phyloP scores from a whole-genome alignment of 495 filamentous ascomycete genomes.

The Lichenothelia convexa region DNA sequence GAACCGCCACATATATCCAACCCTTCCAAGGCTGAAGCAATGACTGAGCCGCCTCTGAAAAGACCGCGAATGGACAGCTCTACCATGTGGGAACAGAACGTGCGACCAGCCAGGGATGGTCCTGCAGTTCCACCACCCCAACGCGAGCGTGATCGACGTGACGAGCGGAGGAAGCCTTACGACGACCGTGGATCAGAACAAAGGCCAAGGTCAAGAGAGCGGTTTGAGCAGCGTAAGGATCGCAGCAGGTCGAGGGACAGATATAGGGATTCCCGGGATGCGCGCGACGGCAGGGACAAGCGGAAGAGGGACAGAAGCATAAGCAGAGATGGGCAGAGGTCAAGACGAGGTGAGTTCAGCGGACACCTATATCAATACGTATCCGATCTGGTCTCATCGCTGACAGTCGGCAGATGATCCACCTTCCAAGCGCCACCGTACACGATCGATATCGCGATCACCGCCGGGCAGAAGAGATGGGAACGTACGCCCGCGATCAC shows the following conservation, averaged over 20 bases:
- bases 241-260: slow-evolving; percentile 11
- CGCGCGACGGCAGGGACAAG: neutral
- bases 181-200: too few species aligned
- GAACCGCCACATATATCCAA: too few species aligned
- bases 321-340: neutral
- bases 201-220: slow-evolving; percentile 23
- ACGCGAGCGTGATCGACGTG: slow-evolving; percentile 1
- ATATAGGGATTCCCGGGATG: slow-evolving; percentile 2
- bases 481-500: slow-evolving; percentile 6
- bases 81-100: slow-evolving; percentile 34
- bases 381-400: too few species aligned
- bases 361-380: too few species aligned
- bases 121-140: neutral
- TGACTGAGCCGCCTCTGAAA: slow-evolving; percentile 37
- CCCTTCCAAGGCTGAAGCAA: too few species aligned
- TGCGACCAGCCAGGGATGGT: slow-evolving; percentile 11
- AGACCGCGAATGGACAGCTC: slow-evolving; percentile 35
- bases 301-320: neutral
- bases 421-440: neutral
- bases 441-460: neutral
- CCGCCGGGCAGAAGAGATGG: neutral
- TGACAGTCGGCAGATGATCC: too few species aligned
- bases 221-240: slow-evolving; percentile 11
- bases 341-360: neutral
- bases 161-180: slow-evolving; percentile 13